These are phyloP conservation scores for Spathaspora boniae DNA, from an alignment of 805 yeast species.

Conservation along the genomic window DNA sequence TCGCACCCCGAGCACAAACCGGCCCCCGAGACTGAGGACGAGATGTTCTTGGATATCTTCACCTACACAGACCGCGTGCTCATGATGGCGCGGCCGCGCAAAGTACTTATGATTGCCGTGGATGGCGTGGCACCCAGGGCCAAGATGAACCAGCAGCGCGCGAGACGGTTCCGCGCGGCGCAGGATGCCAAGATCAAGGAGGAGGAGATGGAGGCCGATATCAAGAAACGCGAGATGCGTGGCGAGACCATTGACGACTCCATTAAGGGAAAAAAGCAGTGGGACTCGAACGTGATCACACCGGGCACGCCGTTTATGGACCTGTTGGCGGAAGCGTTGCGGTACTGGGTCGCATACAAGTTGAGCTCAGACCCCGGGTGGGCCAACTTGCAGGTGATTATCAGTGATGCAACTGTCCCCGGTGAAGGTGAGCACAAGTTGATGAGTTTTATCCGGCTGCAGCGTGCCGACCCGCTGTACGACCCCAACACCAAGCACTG, in stretches of 20 bases:
- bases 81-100: slow-evolving; percentile 92
- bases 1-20: slow-evolving; percentile 97
- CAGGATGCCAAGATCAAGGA: slow-evolving; percentile 81
- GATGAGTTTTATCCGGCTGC: slow-evolving; percentile 92
- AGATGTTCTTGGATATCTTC: slow-evolving; percentile 92
- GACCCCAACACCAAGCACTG: slow-evolving; percentile 94
- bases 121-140: slow-evolving; percentile 99
- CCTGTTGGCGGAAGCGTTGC: slow-evolving; percentile 70
- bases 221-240: slow-evolving; percentile 54
- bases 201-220: slow-evolving; percentile 61
- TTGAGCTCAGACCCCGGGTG: slow-evolving; percentile 89
- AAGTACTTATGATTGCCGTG: slow-evolving; percentile 89
- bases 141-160: slow-evolving; percentile 94
- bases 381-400: slow-evolving; percentile 82
- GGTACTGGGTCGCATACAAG: slow-evolving; percentile 92
- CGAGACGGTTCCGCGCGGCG: slow-evolving; percentile 90
- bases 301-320: slow-evolving; percentile 99
- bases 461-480: slow-evolving; percentile 80
- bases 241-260: slow-evolving; percentile 79
- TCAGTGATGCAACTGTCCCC: slow-evolving; percentile 95
- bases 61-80: slow-evolving; percentile 89
- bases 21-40: slow-evolving; percentile 94
- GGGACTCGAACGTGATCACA: slow-evolving; percentile 97
- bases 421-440: slow-evolving; percentile 99
- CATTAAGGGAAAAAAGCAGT: slow-evolving; percentile 67